Evolutionary conservation across 139 green algal genomes (phyloP), one percentile per base, ranked within the genome.

Genomic region (Mesotaenium endlicherianum): DNA sequence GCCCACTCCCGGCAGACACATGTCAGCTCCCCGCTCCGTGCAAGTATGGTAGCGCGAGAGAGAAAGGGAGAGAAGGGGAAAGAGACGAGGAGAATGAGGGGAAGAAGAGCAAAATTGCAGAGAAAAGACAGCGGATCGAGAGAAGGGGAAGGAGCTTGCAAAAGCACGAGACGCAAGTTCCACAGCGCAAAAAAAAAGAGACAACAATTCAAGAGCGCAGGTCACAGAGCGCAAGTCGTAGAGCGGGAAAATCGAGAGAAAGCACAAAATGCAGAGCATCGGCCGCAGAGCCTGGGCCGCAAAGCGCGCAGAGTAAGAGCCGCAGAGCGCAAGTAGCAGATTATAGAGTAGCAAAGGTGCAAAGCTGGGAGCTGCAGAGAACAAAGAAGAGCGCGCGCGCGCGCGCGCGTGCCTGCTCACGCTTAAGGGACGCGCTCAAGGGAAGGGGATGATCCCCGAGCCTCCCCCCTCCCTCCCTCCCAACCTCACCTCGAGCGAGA

Each of bases 401-500:
- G 53, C n/a, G 53, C 30, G 53, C n/a, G 53, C n/a, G 53, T 64
- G 53, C n/a, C n/a, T 20, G 30, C 26, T 64, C 26, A 64, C 26
- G 53, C 53, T 64, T 64, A 26, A 64, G 53, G 53, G 53, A 3
- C 26, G 30, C 2, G 53, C 30, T 20, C n/a, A 26, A 64, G 53
- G 0, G 53, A 31, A 26, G 53, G 53, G 30, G 53, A 64, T 20
- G 26, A 20, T 44, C 31, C 6, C 67, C 11, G n/a, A 31, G 20
- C 67, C 67, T 30, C 39, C 67, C 67, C 11, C 31, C 40, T 30
- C 67, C n/a, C 40, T 75, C 30, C 31, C 6, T n/a, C 67, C 59
- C 58, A 47, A 6, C 40, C 45, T 43, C 59, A 92, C 90, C 88
- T 97, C 94, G 50, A 96, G 88, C 6, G 90, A 88, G 30, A 97